These are phyloP conservation scores for Astrocystis sublimbata DNA, from an alignment of 495 filamentous ascomycete genomes.

Conservation along the genomic window DNA sequence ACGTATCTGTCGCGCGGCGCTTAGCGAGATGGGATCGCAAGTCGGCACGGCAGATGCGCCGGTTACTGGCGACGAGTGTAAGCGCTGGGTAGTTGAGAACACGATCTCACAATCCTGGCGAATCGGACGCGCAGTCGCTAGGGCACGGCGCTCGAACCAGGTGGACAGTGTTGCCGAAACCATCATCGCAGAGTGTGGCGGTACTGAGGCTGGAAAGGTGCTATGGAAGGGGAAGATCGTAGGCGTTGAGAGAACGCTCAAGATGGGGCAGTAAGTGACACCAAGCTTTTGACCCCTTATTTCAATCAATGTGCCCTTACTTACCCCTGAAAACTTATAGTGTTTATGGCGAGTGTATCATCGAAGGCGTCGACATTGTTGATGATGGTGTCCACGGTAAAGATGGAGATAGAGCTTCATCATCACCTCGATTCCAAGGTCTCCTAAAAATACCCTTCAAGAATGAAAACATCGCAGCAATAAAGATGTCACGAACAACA, in stretches of 20 bases:
- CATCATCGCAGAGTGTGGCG: constrained; percentile 59
- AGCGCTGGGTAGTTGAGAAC: constrained; percentile 52
- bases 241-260: constrained; percentile 55
- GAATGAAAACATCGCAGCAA: constrained; percentile 64
- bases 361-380: constrained; percentile 45
- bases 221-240: constrained; percentile 64
- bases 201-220: constrained; percentile 50
- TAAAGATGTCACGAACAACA: constrained; percentile 29
- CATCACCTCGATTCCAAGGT: constrained; percentile 31
- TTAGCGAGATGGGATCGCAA: constrained; percentile 50
- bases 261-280: constrained; percentile 47
- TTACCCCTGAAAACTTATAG: background rate
- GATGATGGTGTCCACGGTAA: constrained; percentile 21
- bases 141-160: constrained; percentile 48
- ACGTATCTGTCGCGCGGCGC: constrained; percentile 42
- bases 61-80: constrained; percentile 44
- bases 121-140: constrained; percentile 54
- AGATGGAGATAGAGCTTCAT: constrained; percentile 10
- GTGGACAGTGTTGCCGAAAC: constrained; percentile 53
- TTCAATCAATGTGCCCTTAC: background rate
- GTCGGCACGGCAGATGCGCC: constrained; percentile 41
- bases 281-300: background rate
- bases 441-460: constrained; percentile 62
- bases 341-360: constrained; percentile 54
- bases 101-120: constrained; percentile 56